Percentiles rank a stretch among this genome's conserved stretches.
phyloP scores from a whole-genome alignment of 148 eudicot species.

The Rhododendron vialii region DNA sequence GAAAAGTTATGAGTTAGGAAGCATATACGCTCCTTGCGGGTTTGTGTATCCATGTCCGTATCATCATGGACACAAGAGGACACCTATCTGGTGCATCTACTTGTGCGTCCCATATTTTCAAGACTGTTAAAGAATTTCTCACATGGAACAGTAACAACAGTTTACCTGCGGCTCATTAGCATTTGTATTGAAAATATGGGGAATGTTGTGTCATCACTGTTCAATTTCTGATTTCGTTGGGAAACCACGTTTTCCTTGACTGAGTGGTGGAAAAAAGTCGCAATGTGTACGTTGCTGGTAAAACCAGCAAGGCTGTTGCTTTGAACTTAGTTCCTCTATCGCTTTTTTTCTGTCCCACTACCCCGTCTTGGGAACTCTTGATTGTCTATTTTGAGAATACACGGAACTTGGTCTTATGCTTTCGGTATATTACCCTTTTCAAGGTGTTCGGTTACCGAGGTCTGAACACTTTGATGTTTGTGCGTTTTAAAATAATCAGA shows the following conservation, averaged over 20 bases:
- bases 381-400: neutral
- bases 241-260: neutral
- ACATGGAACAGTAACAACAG: too few relatives aligned
- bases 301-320: neutral
- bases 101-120: neutral
- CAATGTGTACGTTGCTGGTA: neutral
- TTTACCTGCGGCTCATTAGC: neutral
- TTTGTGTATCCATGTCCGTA: neutral
- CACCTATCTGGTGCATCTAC: neutral
- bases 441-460: neutral
- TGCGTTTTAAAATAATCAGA: neutral
- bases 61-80: neutral
- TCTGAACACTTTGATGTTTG: neutral
- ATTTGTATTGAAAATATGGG: neutral
- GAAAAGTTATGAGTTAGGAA: neutral
- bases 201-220: neutral
- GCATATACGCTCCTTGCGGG: neutral
- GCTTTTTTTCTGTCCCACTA: neutral
- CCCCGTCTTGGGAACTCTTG: neutral
- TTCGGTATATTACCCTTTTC: neutral
- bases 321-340: neutral
- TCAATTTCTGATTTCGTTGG: neutral
- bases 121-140: neutral
- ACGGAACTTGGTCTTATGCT: neutral
- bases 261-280: neutral